phyloP scores from a whole-genome alignment of 1,284 basidiomycete species.

The Tilletia setariae region DNA sequence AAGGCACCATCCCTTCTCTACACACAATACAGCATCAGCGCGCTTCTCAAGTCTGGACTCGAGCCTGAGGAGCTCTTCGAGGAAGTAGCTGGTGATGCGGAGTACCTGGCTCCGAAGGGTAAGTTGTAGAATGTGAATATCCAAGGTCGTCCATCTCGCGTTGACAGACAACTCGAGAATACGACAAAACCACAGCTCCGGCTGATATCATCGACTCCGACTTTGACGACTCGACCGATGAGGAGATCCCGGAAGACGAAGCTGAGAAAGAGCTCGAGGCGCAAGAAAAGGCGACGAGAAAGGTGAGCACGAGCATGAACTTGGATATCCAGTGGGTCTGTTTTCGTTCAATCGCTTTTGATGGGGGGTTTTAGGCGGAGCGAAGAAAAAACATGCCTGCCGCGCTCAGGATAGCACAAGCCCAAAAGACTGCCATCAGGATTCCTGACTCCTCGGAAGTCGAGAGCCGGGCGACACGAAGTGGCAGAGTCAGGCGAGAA shows the following conservation, averaged over 20 bases:
- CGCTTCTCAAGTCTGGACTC: conserved; percentile 44
- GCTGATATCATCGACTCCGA: conserved; percentile 47
- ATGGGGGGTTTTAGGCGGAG: conserved; percentile 1
- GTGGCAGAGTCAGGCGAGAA: too few relatives aligned
- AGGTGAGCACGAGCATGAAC: conserved; percentile 17
- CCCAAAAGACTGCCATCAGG: conserved; percentile 7
- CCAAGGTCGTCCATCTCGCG: too few relatives aligned
- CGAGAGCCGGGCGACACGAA: background rate
- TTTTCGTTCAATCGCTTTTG: background rate
- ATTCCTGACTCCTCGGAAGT: too few relatives aligned
- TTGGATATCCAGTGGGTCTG: background rate
- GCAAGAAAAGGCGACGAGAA: conserved; percentile 32
- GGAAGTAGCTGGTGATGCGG: conserved; percentile 46
- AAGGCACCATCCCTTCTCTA: background rate
- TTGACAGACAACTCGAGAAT: too few relatives aligned
- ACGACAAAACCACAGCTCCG: too few relatives aligned
- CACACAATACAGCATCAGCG: conserved; percentile 32
- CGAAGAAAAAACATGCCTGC: background rate
- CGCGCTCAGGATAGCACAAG: background rate
- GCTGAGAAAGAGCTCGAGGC: conserved; percentile 38
- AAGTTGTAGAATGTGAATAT: too few relatives aligned
- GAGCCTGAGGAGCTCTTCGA: conserved; percentile 47
- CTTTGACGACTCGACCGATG: conserved; percentile 42
- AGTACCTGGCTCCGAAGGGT: conserved; percentile 35
- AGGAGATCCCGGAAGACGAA: conserved; percentile 31